Evolutionary conservation across 2,329 filamentous ascomycete species (phyloP).

Genomic region (Fusarium euwallaceae): DNA sequence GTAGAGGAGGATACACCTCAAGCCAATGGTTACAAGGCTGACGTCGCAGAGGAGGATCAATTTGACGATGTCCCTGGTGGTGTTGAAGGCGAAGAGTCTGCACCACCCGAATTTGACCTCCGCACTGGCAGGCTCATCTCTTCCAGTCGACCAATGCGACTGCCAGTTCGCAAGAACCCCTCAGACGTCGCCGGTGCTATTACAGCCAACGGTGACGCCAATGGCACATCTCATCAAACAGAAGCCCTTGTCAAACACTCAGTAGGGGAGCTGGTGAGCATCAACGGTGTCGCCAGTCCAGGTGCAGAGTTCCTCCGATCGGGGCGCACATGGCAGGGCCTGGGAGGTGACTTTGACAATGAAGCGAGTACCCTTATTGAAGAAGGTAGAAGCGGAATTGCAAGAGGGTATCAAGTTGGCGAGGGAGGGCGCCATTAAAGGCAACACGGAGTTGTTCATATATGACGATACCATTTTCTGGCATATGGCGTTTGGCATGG

Average conservation of each 20-base stretch:
- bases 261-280: conserved; percentile 77
- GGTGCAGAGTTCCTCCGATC: conserved; percentile 89
- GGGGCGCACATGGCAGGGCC: conserved; percentile 88
- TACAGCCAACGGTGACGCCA: neutral
- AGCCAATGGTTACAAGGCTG: conserved; percentile 9
- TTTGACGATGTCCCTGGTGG: conserved; percentile 56
- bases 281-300: conserved; percentile 90
- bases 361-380: conserved; percentile 78
- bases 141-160: conserved; percentile 80
- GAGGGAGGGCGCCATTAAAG: conserved; percentile 55
- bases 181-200: conserved; percentile 20
- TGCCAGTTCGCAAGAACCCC: conserved; percentile 51
- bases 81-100: conserved; percentile 76
- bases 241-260: conserved; percentile 69
- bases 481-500: conserved; percentile 28
- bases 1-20: conserved; percentile 31
- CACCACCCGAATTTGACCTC: conserved; percentile 91
- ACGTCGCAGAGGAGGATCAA: conserved; percentile 28
- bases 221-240: conserved; percentile 10
- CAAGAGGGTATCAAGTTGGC: conserved; percentile 87
- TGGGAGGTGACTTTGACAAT: conserved; percentile 85
- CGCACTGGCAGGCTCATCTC: conserved; percentile 87
- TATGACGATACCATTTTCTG: conserved; percentile 29
- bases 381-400: conserved; percentile 88
- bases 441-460: neutral